Evolutionary conservation across 352 stramenopile genomes (phyloP).

Genomic region (Globisporangium heterothallicum): DNA sequence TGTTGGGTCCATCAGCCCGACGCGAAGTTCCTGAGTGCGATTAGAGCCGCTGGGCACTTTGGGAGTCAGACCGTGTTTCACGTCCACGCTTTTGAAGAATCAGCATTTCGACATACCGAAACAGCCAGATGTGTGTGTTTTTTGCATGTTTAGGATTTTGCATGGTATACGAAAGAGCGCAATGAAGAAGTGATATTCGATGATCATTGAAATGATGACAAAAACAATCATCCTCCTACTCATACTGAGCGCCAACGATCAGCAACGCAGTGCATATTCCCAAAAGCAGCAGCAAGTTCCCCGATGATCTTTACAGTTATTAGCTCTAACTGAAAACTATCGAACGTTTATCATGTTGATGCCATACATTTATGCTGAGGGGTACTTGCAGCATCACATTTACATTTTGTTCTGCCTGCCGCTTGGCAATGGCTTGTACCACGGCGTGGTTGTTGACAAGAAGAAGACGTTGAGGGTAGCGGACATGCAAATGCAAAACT

Average conservation of each 20-base stretch:
- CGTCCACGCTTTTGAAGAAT: slow-evolving; percentile 60
- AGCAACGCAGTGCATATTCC: neutral
- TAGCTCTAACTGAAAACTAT: slow-evolving; percentile 89
- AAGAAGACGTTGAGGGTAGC: no score
- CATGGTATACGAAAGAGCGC: slow-evolving; percentile 21
- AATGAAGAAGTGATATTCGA: slow-evolving; percentile 37
- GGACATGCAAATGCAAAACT: no score
- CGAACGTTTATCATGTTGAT: slow-evolving; percentile 41
- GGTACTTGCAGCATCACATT: slow-evolving; percentile 2
- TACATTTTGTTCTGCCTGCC: neutral
- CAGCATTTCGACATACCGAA: slow-evolving; percentile 69
- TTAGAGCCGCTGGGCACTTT: slow-evolving; percentile 79
- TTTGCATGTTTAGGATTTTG: neutral
- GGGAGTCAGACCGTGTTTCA: slow-evolving; percentile 51
- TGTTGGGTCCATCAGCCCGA: slow-evolving; percentile 80
- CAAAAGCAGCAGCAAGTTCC: slow-evolving; percentile 9
- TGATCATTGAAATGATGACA: slow-evolving; percentile 21
- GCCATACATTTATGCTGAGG: slow-evolving; percentile 41
- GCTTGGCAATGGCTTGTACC: no score
- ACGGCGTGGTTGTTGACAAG: no score
- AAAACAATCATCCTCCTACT: slow-evolving; percentile 68
- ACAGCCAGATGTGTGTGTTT: neutral
- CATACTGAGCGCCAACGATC: slow-evolving; percentile 43
- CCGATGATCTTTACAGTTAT: slow-evolving; percentile 84
- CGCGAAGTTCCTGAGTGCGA: slow-evolving; percentile 55